Base-by-base conservation (phyloP, 1,284 basidiomycete genomes). In the Puccinia hordei region DNA sequence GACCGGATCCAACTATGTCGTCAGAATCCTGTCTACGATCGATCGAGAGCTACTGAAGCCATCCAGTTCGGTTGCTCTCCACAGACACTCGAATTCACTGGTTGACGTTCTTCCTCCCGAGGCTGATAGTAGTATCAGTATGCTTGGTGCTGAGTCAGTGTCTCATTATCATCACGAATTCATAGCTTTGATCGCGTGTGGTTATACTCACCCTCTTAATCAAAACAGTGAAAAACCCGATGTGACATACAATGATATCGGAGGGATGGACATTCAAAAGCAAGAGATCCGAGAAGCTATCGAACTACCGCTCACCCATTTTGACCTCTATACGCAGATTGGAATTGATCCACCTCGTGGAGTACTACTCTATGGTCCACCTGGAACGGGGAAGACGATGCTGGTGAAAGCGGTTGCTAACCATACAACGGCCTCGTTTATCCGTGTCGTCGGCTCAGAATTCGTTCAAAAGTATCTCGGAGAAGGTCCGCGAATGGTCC, bases 381-480 rank as follows among this genome's bases (percentile, higher is more conserved):
- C 94, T 84, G 93, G 93, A 92, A 99, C 96, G 6, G 96, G 96
- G 59, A 99, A 99, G 87, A 99, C 97, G 0, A 98, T 99, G 96
- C 88, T 99, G 81, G 96, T 99, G 81, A 99, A 99, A 86, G 96
- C 96, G 19, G 96, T 99, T 30, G 96, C 96, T 53, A 93, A 97
- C 85, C 94, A 98, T 84, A 99, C 96, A 24, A 96, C 95, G 0
- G 96, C 96, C 13, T 90, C 94, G 27, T 99, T 99, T 88, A 99
- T 99, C 84, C 93, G 97, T 74, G 97, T 99, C 6, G 95, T 98
- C 38, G 97, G 97, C 30, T 95, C 93, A 83, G 96, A 99, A 87
- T 99, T 99, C 85, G 96, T 99, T 27, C 96, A 99, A 87, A 99
- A 99, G 87, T 99, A 99, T 85, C 90, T 99, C 2, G 97, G 97